phyloP scores from a whole-genome alignment of 305 asterid genomes.

The Rubia tinctorum region DNA sequence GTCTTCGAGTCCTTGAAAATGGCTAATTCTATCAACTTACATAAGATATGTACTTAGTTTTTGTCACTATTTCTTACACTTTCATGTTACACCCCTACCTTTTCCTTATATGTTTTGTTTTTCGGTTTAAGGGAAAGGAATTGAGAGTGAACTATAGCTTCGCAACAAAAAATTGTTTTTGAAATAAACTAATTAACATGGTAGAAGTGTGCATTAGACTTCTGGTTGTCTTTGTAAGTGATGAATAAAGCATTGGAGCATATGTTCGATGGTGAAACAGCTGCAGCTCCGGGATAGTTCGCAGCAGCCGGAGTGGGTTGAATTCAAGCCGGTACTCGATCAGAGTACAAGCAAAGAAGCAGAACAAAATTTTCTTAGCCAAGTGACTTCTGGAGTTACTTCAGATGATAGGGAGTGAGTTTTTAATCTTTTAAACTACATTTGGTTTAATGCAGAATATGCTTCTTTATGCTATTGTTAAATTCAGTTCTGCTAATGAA shows the following conservation, averaged over 20 bases:
- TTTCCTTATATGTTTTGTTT: background rate
- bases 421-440: slow-evolving; percentile 12
- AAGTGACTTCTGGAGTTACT: slow-evolving; percentile 45
- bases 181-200: background rate
- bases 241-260: background rate
- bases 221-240: background rate
- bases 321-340: slow-evolving; percentile 36
- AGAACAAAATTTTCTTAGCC: slow-evolving; percentile 25
- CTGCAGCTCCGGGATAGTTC: slow-evolving; percentile 58
- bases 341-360: slow-evolving; percentile 27
- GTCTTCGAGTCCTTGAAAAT: too few species aligned
- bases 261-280: slow-evolving; percentile 26
- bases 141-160: background rate
- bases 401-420: slow-evolving; percentile 71
- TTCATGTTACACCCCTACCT: too few species aligned
- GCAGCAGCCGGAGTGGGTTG: slow-evolving; percentile 72
- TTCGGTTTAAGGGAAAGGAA: background rate
- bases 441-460: slow-evolving; percentile 4
- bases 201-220: too few species aligned
- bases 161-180: background rate
- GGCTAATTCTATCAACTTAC: too few species aligned
- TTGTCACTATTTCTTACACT: too few species aligned
- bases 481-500: slow-evolving; percentile 29
- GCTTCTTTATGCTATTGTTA: slow-evolving; percentile 12
- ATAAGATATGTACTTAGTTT: too few species aligned